These are phyloP conservation scores for Chalciporus pseudorubinellus DNA, from an alignment of 768 basidiomycete genomes.

Conservation along the genomic window DNA sequence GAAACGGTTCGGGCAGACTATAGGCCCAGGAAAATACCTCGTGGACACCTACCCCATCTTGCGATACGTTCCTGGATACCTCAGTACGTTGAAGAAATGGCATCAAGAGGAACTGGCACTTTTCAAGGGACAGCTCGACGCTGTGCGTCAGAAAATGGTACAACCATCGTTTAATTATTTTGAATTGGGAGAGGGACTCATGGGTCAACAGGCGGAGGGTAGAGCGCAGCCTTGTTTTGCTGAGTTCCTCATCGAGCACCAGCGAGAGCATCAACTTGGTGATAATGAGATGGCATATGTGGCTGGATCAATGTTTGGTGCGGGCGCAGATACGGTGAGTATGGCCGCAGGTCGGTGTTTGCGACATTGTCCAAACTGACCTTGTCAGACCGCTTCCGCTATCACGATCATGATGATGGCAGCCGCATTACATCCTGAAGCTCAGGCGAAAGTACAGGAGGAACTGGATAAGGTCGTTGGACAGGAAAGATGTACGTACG, in stretches of 20 bases:
- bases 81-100: slow-evolving; percentile 50
- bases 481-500: slow-evolving; percentile 22
- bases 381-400: slow-evolving; percentile 38
- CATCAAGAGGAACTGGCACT: slow-evolving; percentile 42
- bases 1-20: slow-evolving; percentile 24
- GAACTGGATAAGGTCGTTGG: slow-evolving; percentile 55
- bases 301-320: slow-evolving; percentile 43
- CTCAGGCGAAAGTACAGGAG: slow-evolving; percentile 48
- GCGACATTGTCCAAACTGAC: no score
- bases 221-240: slow-evolving; percentile 32
- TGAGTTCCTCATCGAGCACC: slow-evolving; percentile 37
- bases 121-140: slow-evolving; percentile 31
- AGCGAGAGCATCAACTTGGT: slow-evolving; percentile 28
- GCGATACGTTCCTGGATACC: slow-evolving; percentile 32
- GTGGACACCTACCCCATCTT: slow-evolving; percentile 27
- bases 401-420: slow-evolving; percentile 56
- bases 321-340: slow-evolving; percentile 43
- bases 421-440: slow-evolving; percentile 48
- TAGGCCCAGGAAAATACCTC: slow-evolving; percentile 27
- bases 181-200: no score
- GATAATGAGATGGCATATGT: slow-evolving; percentile 39
- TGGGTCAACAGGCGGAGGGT: slow-evolving; percentile 22
- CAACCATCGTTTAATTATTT: no score
- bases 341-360: background rate
- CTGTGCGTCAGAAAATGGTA: slow-evolving; percentile 31